Evolutionary conservation across 1,284 basidiomycete genomes (phyloP).

Genomic region (Fistulinella staudtii): DNA sequence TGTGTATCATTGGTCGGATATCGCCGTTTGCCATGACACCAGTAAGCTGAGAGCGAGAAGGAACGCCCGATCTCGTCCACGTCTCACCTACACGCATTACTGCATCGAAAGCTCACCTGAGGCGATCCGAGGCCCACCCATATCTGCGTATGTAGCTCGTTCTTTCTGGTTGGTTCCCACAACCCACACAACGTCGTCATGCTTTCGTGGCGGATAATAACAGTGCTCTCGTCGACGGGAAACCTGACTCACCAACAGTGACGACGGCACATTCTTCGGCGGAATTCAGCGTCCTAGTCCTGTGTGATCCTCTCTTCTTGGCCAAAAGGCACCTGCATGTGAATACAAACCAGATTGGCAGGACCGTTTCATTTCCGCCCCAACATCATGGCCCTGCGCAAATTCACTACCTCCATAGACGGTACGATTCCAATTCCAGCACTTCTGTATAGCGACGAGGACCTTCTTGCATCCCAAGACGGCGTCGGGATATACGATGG

Average conservation of each 20-base stretch:
- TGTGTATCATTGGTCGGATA: slow-evolving; percentile 18
- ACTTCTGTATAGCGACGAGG: slow-evolving; percentile 77
- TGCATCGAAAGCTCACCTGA: slow-evolving; percentile 23
- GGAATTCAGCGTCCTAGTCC: slow-evolving; percentile 7
- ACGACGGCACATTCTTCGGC: slow-evolving; percentile 11
- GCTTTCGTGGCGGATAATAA: slow-evolving; percentile 4
- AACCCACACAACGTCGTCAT: slow-evolving; percentile 5
- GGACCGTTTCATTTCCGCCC: slow-evolving; percentile 4
- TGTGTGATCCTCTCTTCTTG: slow-evolving; percentile 1
- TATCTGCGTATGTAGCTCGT: slow-evolving; percentile 11
- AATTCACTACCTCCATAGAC: slow-evolving; percentile 54
- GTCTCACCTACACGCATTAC: slow-evolving; percentile 10
- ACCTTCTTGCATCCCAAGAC: slow-evolving; percentile 68
- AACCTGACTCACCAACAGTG: slow-evolving; percentile 10
- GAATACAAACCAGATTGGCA: slow-evolving; percentile 1
- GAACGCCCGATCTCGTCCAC: neutral
- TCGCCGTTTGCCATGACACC: slow-evolving; percentile 8
- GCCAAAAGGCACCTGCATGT: neutral
- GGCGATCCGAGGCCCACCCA: slow-evolving; percentile 2
- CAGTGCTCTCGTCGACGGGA: slow-evolving; percentile 3
- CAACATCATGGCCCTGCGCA: slow-evolving; percentile 47
- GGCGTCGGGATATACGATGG: slow-evolving; percentile 87
- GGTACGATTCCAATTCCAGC: slow-evolving; percentile 72
- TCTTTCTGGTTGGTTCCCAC: slow-evolving; percentile 11
- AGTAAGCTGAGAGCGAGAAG: slow-evolving; percentile 2